Evolutionary conservation across 495 filamentous ascomycete genomes (phyloP), one percentile per base, ranked within the genome.

Genomic region (Parmelia sp.): DNA sequence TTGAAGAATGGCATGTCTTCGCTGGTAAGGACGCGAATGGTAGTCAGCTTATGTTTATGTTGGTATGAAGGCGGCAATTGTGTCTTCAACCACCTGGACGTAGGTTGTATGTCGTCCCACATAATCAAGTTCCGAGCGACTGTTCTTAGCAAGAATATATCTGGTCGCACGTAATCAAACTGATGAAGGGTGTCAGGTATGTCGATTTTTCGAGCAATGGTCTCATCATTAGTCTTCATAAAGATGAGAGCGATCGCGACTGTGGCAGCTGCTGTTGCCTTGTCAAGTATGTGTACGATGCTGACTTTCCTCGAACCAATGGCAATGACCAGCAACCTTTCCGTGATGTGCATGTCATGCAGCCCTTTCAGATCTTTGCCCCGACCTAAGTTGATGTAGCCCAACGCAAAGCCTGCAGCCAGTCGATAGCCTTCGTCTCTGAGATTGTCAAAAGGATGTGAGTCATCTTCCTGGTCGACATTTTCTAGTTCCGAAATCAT

Each of bases 401-500:
- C 95, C 14, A 99, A 81, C 0, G 95, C 88, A 70, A 97, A 96
- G 0, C 94, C 94, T 36, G 94, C 95, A 23, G 94, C 92, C 49
- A 97, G 82, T 56, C 94, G 85, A 74, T 99, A 97, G 36, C 92
- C 90, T 78, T 99, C 94, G 69, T 95, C 91, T 31, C 95, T 87
- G 21, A 97, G 74, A n/a, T 83, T 86, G 68, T 88, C 86, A 23
- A 80, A 77, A 23, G 82, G 78, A 49, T 81, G 77, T 21, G 80
- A 79, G 25, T 78, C 78, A 65, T 97, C 92, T 56, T 90, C 90
- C 19, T 83, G 74, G 44, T 90, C 90, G 45, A 89, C 79, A 58
- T 90, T 88, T 68, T 97, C 92, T 57, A 99, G 94, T 73, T 99
- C 94, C 0, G 92, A 96, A 45, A 97, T 83, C 90, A 97, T 96